phyloP scores from a whole-genome alignment of 1,284 basidiomycete species.

The Irpex sp. region DNA sequence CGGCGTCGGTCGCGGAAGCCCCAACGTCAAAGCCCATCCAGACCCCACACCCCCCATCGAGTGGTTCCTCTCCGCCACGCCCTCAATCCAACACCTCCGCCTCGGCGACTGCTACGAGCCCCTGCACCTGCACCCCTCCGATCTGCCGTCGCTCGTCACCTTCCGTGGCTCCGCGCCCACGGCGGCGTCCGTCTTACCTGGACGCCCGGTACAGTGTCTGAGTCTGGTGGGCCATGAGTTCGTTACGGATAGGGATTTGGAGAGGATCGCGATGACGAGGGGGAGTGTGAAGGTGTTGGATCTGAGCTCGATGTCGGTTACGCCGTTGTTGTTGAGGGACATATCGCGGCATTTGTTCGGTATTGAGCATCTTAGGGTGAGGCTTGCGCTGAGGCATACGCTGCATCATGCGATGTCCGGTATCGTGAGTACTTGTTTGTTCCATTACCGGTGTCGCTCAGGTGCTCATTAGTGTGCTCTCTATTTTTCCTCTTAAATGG shows the following conservation, averaged over 20 bases:
- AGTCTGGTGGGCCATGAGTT: constrained; percentile 55
- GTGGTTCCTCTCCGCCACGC: constrained; percentile 40
- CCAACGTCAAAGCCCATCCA: constrained; percentile 23
- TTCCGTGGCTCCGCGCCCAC: constrained; percentile 58
- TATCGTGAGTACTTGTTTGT: constrained; percentile 46
- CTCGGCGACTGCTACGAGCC: constrained; percentile 44
- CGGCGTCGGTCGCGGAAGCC: constrained; percentile 41
- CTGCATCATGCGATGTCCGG: constrained; percentile 61
- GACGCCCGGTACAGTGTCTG: constrained; percentile 51
- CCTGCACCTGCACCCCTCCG: constrained; percentile 34
- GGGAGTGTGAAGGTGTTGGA: constrained; percentile 51
- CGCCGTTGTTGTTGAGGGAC: constrained; percentile 52
- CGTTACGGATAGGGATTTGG: constrained; percentile 49
- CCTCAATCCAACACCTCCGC: constrained; percentile 42
- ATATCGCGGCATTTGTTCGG: constrained; percentile 47
- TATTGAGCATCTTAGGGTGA: constrained; percentile 49
- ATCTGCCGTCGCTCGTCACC: constrained; percentile 42
- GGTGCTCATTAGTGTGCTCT: not conserved
- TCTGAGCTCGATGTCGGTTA: constrained; percentile 54
- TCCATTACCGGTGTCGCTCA: constrained; percentile 4
- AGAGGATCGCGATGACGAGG: constrained; percentile 42
- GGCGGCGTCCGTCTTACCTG: constrained; percentile 57
- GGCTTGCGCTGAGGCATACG: constrained; percentile 61
- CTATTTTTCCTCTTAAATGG: not conserved
- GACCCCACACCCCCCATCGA: constrained; percentile 36